Percentiles rank a stretch among this genome's conserved stretches.
Evolutionary conservation across 495 filamentous ascomycete genomes (phyloP).

Genomic region (Apodospora peruviana): DNA sequence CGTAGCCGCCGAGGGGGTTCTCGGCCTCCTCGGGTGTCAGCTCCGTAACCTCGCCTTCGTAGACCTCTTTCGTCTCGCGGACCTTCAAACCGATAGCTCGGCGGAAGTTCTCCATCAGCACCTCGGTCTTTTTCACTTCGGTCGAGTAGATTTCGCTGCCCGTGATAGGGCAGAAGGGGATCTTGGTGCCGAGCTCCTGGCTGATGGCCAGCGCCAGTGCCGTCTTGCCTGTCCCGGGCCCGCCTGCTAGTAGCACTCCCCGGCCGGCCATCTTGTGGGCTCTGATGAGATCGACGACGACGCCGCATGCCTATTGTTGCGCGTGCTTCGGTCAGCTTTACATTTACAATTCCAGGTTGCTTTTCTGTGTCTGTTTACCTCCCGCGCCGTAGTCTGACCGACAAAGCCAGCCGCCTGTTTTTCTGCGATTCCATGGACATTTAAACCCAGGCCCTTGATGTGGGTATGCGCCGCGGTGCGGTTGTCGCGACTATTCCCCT

Average conservation of each 20-base stretch:
- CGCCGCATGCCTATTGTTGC: conserved; percentile 64
- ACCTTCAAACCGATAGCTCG: conserved; percentile 93
- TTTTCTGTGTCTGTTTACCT: too few species aligned
- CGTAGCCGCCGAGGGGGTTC: conserved; percentile 93
- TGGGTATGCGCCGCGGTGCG: conserved; percentile 94
- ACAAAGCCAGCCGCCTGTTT: conserved; percentile 74
- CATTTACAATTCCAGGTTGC: background rate
- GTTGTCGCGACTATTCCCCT: conserved; percentile 90
- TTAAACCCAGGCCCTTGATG: conserved; percentile 88
- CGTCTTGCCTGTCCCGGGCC: conserved; percentile 92
- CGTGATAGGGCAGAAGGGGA: conserved; percentile 95
- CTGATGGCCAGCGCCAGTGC: conserved; percentile 90
- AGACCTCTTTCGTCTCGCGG: conserved; percentile 96
- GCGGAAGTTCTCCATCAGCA: conserved; percentile 97
- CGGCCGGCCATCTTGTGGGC: conserved; percentile 95
- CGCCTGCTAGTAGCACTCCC: conserved; percentile 87
- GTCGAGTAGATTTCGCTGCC: conserved; percentile 95
- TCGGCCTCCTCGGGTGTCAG: conserved; percentile 96
- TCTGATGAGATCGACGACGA: conserved; percentile 90
- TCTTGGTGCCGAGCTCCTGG: conserved; percentile 93
- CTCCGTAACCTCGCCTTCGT: conserved; percentile 95
- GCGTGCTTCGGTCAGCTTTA: background rate
- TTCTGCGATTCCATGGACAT: conserved; percentile 76
- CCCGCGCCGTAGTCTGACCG: conserved; percentile 80
- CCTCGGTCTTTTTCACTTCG: conserved; percentile 98